Evolutionary conservation across 2,329 filamentous ascomycete genomes (phyloP).

Genomic region (Metarhizium rileyi): DNA sequence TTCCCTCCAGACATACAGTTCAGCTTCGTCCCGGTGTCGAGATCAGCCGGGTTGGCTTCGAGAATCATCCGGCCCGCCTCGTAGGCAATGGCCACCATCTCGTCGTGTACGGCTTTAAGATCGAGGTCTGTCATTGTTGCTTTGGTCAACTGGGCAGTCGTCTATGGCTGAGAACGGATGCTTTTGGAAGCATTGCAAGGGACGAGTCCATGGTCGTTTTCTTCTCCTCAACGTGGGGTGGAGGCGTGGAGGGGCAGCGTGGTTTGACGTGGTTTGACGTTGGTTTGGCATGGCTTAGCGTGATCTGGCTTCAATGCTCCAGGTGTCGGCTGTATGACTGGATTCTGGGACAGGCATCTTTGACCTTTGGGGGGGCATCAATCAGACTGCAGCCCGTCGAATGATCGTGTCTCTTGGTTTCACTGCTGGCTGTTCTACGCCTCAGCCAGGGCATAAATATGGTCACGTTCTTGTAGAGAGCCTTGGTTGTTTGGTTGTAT

Average conservation of each 20-base stretch:
- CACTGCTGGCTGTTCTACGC: too few species aligned
- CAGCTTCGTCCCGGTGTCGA: constrained; percentile 50
- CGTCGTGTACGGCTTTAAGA: constrained; percentile 52
- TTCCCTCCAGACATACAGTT: constrained; percentile 41
- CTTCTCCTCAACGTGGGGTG: background rate
- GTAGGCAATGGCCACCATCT: constrained; percentile 48
- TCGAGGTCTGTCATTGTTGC: constrained; percentile 42
- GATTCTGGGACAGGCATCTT: too few species aligned
- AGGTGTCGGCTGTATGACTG: too few species aligned
- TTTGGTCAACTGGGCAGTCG: background rate
- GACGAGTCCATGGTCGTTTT: background rate
- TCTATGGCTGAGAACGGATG: background rate
- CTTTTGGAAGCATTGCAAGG: background rate
- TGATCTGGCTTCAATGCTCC: too few species aligned
- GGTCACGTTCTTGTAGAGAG: too few species aligned
- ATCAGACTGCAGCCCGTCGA: too few species aligned
- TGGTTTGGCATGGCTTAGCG: background rate
- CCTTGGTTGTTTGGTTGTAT: background rate
- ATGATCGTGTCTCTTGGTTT: too few species aligned
- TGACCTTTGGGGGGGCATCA: too few species aligned
- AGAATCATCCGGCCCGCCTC: constrained; percentile 57
- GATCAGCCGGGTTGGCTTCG: constrained; percentile 47
- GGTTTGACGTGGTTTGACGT: background rate
- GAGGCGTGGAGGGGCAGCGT: background rate
- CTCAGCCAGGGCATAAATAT: too few species aligned